Base-by-base conservation (phyloP, 345 rosid species). In the Eucalyptus regnans region DNA sequence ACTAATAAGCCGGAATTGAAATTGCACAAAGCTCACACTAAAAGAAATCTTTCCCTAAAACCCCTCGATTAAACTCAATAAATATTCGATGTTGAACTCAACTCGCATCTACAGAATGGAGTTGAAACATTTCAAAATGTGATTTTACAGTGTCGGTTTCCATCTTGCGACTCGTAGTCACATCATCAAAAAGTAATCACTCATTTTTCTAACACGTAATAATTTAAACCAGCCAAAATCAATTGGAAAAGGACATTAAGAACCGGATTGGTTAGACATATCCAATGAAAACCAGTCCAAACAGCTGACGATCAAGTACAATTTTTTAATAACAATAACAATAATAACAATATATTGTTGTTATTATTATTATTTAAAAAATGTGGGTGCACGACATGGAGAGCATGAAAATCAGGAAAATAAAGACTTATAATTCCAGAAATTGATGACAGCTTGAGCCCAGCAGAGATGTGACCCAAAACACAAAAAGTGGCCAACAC, bases 61-160 rank as follows among this genome's bases (percentile, higher is more conserved):
- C 23, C 27, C 8, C 8, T 68, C 3, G 0, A 18, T 1, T 18
- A 37, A 37, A 37, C 46, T 37, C 8, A 7, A 37, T 2, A 9
- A 33, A 5, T 16, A 6, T 10, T 7, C 8, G 2, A 7, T 12
- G 46, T 20, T 13, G 5, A 41, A 76, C 84, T 76, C 48, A 3
- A 41, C 48, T 41, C 6, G 5, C 48, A 76, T 76, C 48, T 6
- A 41, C 29, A 7, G 0, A 41, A 43, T 7, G 29, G 23, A 41
- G 14, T 22, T 1, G 48, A 41, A 37, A 1, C 27, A 37, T 41
- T 76, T 20, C 15, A 22, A 41, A 13, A 20, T 41, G 48, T 41
- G 12, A 76, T 20, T 37, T 76, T 41, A 2, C 29, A 20, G 3
- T 22, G 25, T 11, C 48, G 3, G 5, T 20, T 41, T 41, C 84